Evolutionary conservation across 163 green algal species (phyloP), one percentile per base, ranked within the genome.

Genomic region (Prototheca wickerhamii): DNA sequence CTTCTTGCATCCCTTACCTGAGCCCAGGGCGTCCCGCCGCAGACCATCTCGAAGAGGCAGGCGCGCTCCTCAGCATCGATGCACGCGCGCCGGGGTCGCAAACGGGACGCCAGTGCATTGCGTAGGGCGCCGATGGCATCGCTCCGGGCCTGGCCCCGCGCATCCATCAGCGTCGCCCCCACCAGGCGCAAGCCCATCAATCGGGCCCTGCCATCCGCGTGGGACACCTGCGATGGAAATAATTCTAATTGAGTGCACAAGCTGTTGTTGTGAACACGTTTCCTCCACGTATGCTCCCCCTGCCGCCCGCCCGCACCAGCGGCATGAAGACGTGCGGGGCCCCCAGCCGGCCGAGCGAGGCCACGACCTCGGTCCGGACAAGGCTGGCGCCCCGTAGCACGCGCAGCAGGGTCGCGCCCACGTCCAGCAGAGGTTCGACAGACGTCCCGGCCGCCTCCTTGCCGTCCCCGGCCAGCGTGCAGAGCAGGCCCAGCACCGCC

Each of bases 41-140:
- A 77, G 3, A 73, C 31, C 63, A 83, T 53, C 56, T 78, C 51
- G 23, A 80, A 43, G 34, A 83, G 69, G n/a, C n/a, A n/a, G n/a
- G n/a, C n/a, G n/a, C n/a, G n/a, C n/a, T n/a, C n/a, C n/a, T n/a
- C n/a, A n/a, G n/a, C n/a, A n/a, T n/a, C n/a, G n/a, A n/a, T n/a
- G n/a, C n/a, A n/a, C n/a, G n/a, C n/a, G n/a, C n/a, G n/a, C n/a
- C n/a, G n/a, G n/a, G n/a, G n/a, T n/a, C n/a, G n/a, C n/a, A n/a
- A n/a, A n/a, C n/a, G n/a, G n/a, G n/a, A n/a, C n/a, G n/a, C n/a
- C n/a, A n/a, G n/a, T n/a, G n/a, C n/a, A n/a, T n/a, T n/a, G n/a
- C n/a, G n/a, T n/a, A n/a, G n/a, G n/a, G n/a, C n/a, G n/a, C n/a
- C n/a, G n/a, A n/a, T n/a, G n/a, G n/a, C n/a, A n/a, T n/a, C n/a